Evolutionary conservation across 306 rosid species (phyloP).

Genomic region (Pterocarpus macrocarpus): DNA sequence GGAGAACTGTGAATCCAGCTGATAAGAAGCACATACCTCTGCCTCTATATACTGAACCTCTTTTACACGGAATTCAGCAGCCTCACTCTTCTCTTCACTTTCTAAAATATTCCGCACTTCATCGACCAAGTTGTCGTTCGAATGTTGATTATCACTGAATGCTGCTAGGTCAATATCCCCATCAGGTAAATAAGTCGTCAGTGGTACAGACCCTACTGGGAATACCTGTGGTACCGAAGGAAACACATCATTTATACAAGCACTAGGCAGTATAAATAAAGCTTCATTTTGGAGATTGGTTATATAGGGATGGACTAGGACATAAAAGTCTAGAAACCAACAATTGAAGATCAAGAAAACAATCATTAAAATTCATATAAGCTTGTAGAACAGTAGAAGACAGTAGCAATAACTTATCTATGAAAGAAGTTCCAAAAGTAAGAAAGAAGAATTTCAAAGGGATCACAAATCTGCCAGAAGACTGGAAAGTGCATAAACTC

Average conservation of each 20-base stretch:
- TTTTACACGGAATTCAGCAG: conserved; percentile 69
- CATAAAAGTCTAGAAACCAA: not conserved
- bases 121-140: conserved; percentile 65
- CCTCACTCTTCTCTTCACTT: conserved; percentile 60
- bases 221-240: conserved; percentile 61
- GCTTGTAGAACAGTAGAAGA: too few species aligned
- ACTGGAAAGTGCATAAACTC: too few species aligned
- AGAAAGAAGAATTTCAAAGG: too few species aligned
- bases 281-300: not conserved
- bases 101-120: conserved; percentile 60
- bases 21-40: conserved; percentile 65
- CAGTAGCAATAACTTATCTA: too few species aligned
- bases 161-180: conserved; percentile 88
- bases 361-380: too few species aligned
- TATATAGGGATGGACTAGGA: too few species aligned
- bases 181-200: conserved; percentile 91
- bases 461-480: too few species aligned
- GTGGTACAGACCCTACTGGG: conserved; percentile 84
- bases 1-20: not conserved
- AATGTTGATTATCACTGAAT: conserved; percentile 57
- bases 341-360: not conserved
- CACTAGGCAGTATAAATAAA: not conserved
- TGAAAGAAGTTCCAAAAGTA: too few species aligned
- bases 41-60: conserved; percentile 80
- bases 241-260: conserved; percentile 14